Evolutionary conservation across 2,329 filamentous ascomycete genomes (phyloP).

Genomic region (Colletotrichum siamense): DNA sequence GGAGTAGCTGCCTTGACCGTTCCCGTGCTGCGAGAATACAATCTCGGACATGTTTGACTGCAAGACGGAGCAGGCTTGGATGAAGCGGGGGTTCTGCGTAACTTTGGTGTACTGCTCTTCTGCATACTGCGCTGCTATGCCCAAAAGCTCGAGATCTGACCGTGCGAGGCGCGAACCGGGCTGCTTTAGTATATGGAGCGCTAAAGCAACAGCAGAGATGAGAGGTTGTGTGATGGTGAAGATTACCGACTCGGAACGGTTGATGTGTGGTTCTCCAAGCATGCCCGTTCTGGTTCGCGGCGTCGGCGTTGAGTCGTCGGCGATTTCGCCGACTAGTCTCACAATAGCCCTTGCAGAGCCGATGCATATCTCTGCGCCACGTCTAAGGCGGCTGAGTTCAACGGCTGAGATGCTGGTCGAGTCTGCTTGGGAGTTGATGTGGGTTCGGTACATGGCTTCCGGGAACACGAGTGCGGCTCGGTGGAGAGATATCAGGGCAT

Average conservation of each 20-base stretch:
- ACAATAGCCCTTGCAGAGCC: slow-evolving; percentile 1
- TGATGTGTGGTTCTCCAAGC: neutral
- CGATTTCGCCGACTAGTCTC: slow-evolving; percentile 1
- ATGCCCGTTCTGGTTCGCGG: neutral
- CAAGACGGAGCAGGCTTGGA: slow-evolving; percentile 4
- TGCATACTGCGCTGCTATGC: slow-evolving; percentile 20
- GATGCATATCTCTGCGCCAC: slow-evolving; percentile 3
- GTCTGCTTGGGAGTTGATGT: slow-evolving; percentile 19
- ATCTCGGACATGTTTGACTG: slow-evolving; percentile 9
- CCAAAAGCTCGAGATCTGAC: slow-evolving; percentile 24
- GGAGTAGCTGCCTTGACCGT: neutral
- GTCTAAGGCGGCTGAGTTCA: neutral
- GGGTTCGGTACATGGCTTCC: slow-evolving; percentile 14
- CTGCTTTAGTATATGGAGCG: slow-evolving; percentile 23
- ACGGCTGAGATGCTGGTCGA: neutral
- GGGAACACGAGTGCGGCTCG: slow-evolving; percentile 24
- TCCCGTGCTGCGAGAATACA: neutral
- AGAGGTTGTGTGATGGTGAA: slow-evolving; percentile 20
- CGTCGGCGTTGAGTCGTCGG: neutral
- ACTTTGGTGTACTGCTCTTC: slow-evolving; percentile 21
- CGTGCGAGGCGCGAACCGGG: slow-evolving; percentile 23
- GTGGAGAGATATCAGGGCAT: slow-evolving; percentile 24
- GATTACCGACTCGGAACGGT: neutral
- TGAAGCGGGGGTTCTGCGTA: slow-evolving; percentile 9
- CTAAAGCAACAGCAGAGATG: slow-evolving; percentile 24